phyloP scores from a whole-genome alignment of 495 filamentous ascomycete genomes.

The Trichoderma virens region DNA sequence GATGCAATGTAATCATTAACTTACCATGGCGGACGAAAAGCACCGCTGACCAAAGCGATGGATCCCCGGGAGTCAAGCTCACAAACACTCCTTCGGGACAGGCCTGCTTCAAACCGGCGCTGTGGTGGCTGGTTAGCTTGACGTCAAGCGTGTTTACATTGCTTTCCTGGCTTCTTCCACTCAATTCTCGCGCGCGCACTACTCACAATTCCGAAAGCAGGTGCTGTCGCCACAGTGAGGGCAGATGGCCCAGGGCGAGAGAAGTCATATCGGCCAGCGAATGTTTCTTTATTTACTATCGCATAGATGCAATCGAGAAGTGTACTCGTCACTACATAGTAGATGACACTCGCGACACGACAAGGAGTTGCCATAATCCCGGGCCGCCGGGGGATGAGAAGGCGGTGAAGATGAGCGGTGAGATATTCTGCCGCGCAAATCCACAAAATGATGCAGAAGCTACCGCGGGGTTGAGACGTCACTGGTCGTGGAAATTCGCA shows the following conservation, averaged over 20 bases:
- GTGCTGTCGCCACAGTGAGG: slow-evolving; percentile 46
- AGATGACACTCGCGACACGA: slow-evolving; percentile 4
- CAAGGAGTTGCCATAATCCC: background rate
- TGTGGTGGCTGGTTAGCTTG: slow-evolving; percentile 22
- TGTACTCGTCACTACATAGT: background rate
- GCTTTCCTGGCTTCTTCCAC: background rate
- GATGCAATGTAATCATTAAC: slow-evolving; percentile 14
- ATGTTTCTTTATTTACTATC: background rate
- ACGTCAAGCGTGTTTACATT: background rate
- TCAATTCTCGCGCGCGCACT: background rate
- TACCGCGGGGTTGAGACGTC: background rate
- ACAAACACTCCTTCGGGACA: slow-evolving; percentile 82
- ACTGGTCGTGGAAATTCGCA: background rate
- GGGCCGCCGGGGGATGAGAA: slow-evolving; percentile 1
- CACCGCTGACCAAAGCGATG: slow-evolving; percentile 77
- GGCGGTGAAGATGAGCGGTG: slow-evolving; percentile 9
- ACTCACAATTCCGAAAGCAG: slow-evolving; percentile 71
- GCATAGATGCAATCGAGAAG: background rate
- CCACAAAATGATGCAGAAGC: background rate
- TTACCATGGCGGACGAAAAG: slow-evolving; percentile 82
- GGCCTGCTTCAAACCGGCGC: slow-evolving; percentile 70
- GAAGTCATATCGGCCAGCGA: slow-evolving; percentile 8
- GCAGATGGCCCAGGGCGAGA: slow-evolving; percentile 20
- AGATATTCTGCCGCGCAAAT: slow-evolving; percentile 8
- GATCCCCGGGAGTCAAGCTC: slow-evolving; percentile 71